These are phyloP conservation scores for Grifola frondosa DNA, from an alignment of 1,284 basidiomycete species.

Conservation along the genomic window DNA sequence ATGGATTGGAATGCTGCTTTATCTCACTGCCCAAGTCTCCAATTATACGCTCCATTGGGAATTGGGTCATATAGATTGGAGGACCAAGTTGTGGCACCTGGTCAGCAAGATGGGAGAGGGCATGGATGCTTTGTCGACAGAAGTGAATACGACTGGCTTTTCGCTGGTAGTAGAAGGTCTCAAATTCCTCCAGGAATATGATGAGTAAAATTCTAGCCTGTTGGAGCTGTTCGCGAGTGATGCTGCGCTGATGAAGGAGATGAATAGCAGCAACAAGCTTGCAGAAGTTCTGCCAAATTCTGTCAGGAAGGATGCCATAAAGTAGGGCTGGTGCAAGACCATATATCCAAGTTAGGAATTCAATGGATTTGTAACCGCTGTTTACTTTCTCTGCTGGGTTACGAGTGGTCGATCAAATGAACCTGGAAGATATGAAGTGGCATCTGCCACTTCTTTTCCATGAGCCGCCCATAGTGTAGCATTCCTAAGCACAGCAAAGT, in stretches of 20 bases:
- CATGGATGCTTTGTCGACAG: slow-evolving; percentile 3
- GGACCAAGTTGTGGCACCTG: slow-evolving; percentile 16
- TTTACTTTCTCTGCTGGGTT: slow-evolving; percentile 30
- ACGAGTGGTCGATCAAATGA: slow-evolving; percentile 26
- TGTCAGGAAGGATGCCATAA: slow-evolving; percentile 19
- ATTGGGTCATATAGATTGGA: slow-evolving; percentile 9
- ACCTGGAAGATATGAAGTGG: slow-evolving; percentile 20
- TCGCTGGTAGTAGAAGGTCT: slow-evolving; percentile 4
- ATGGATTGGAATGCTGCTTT: slow-evolving; percentile 17
- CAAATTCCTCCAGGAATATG: background rate
- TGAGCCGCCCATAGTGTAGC: slow-evolving; percentile 34
- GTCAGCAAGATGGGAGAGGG: background rate
- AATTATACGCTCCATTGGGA: slow-evolving; percentile 22
- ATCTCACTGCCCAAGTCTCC: slow-evolving; percentile 20
- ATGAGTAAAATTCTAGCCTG: slow-evolving; percentile 3
- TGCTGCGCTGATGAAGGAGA: slow-evolving; percentile 22
- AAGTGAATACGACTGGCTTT: slow-evolving; percentile 6
- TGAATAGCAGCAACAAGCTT: slow-evolving; percentile 30
- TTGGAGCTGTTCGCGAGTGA: slow-evolving; percentile 3
- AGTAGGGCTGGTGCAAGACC: too few species aligned
- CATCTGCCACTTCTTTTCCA: slow-evolving; percentile 24
- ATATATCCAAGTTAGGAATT: slow-evolving; percentile 24
- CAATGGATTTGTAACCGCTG: slow-evolving; percentile 32
- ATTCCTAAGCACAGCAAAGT: slow-evolving; percentile 31
- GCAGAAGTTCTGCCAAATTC: slow-evolving; percentile 21